A percentile compares a stretch with the other conserved stretches of the same genome.
phyloP scores from a whole-genome alignment of 306 rosid species.

The Trichosanthes cucumerina region DNA sequence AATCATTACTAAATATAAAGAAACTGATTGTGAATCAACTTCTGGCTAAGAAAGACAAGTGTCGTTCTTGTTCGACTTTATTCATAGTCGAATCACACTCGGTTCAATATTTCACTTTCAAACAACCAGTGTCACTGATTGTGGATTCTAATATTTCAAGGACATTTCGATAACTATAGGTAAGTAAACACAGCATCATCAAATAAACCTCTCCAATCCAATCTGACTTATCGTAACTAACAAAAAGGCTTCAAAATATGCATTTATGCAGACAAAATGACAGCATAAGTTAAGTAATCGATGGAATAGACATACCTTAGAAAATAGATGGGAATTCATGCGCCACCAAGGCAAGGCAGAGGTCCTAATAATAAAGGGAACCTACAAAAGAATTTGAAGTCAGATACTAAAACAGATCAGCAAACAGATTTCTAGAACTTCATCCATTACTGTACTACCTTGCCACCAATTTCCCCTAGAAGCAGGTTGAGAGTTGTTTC shows the following conservation, averaged over 20 bases:
- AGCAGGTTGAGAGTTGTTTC: conserved; percentile 27
- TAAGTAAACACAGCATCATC: not conserved
- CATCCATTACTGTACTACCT: conserved; percentile 18
- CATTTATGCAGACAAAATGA: not conserved
- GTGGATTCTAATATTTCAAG: not conserved
- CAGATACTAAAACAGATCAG: conserved; percentile 26
- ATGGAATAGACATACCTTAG: conserved; percentile 20
- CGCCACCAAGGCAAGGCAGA: conserved; percentile 10
- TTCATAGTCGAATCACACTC: not conserved
- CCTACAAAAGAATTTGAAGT: conserved; percentile 19
- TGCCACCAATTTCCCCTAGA: conserved; percentile 63
- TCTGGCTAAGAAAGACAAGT: not conserved
- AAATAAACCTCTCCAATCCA: not conserved
- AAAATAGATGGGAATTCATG: conserved; percentile 27
- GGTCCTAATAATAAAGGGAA: conserved; percentile 48
- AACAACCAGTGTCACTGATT: not conserved
- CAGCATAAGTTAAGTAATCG: not conserved
- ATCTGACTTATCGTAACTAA: not conserved
- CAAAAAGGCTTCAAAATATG: not conserved
- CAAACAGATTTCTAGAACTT: not conserved
- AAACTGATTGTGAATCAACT: not conserved
- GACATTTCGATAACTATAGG: not conserved
- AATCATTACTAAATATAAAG: not conserved
- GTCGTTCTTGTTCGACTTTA: not conserved
- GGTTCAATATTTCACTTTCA: not conserved